These are phyloP conservation scores for Rosellinia necatrix DNA, from an alignment of 2,329 filamentous ascomycete species.

Conservation along the genomic window DNA sequence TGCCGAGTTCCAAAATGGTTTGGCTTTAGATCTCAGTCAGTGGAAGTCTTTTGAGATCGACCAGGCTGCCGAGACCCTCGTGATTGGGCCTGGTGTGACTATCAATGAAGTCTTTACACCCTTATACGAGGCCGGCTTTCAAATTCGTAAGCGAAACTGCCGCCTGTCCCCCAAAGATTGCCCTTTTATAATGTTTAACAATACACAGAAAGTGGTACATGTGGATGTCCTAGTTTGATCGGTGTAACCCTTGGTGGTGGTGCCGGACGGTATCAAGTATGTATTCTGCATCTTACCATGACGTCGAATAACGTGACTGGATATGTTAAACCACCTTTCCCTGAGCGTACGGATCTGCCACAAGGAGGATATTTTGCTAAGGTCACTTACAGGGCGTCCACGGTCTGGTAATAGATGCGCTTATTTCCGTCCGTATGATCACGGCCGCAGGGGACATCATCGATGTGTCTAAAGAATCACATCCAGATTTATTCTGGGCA, in stretches of 20 bases:
- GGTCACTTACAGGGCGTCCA: background rate
- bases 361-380: too few relatives aligned
- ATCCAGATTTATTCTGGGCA: constrained; percentile 34
- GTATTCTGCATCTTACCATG: too few relatives aligned
- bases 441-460: constrained; percentile 22
- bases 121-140: background rate
- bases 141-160: constrained; percentile 17
- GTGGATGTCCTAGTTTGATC: constrained; percentile 17
- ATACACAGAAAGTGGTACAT: constrained; percentile 23
- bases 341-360: too few relatives aligned
- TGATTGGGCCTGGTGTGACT: background rate
- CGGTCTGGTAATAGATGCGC: constrained; percentile 29
- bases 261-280: background rate
- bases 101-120: background rate
- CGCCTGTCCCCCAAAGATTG: too few relatives aligned
- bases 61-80: background rate
- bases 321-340: too few relatives aligned
- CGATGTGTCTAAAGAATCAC: constrained; percentile 12
- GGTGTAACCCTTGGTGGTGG: constrained; percentile 30
- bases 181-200: too few relatives aligned
- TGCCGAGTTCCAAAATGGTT: background rate
- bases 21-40: constrained; percentile 13
- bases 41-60: background rate
- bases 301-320: too few relatives aligned
- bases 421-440: constrained; percentile 27